A percentile compares a stretch with the other conserved stretches of the same genome.
Conservation (phyloP, 352 stramenopile species). For the Pythium volutum region DNA sequence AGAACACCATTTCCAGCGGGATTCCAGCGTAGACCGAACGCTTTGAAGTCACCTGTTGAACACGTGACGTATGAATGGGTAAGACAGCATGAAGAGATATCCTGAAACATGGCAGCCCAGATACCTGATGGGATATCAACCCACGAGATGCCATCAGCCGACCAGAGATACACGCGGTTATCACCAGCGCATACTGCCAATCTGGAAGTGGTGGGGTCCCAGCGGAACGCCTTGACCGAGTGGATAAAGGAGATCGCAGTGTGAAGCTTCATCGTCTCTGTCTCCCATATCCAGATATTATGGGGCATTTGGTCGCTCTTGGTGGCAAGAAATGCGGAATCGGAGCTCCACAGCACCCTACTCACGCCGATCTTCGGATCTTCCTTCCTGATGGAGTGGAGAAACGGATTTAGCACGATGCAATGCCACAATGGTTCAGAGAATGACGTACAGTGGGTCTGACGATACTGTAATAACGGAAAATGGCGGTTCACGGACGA, state of each 20-base stretch:
- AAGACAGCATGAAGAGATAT: neutral
- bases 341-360: conserved; percentile 58
- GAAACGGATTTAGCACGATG: neutral
- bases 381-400: conserved; percentile 45
- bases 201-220: conserved; percentile 45
- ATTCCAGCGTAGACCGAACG: conserved; percentile 63
- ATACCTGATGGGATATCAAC: conserved; percentile 56
- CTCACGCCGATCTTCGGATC: conserved; percentile 73
- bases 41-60: conserved; percentile 60
- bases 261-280: conserved; percentile 65
- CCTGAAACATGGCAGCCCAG: neutral
- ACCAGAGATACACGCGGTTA: conserved; percentile 75
- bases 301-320: conserved; percentile 83
- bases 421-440: neutral
- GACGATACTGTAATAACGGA: conserved; percentile 61
- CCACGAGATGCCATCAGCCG: conserved; percentile 60
- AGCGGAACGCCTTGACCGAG: conserved; percentile 55
- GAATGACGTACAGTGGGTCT: conserved; percentile 57
- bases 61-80: neutral
- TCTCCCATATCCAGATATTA: conserved; percentile 85
- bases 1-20: conserved; percentile 46
- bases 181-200: conserved; percentile 60
- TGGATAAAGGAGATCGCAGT: conserved; percentile 63
- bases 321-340: conserved; percentile 68
- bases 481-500: conserved; percentile 63